A percentile compares a stretch with the other conserved stretches of the same genome.
Evolutionary conservation across 176 grass and related monocot species (phyloP).

Genomic region (Stipa capillata): DNA sequence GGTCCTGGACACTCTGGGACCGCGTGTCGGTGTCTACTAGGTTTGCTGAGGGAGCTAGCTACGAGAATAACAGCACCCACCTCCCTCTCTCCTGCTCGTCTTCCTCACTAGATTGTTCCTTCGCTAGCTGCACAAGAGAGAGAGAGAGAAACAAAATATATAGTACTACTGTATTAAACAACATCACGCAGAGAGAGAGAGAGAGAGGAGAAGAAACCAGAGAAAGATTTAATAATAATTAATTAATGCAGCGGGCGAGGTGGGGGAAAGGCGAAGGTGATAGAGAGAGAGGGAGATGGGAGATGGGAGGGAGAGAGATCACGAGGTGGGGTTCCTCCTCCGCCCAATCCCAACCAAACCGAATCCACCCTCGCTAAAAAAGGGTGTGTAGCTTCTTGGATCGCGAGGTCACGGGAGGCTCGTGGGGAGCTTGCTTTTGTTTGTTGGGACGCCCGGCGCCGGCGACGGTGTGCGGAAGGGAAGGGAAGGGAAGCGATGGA

Average conservation of each 20-base stretch:
- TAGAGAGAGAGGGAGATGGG: neutral
- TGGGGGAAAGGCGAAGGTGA: neutral
- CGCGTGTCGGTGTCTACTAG: neutral
- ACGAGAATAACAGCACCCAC: neutral
- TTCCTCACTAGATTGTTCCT: neutral
- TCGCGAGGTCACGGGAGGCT: slow-evolving; percentile 21
- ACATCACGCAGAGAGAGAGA: neutral
- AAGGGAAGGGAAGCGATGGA: slow-evolving; percentile 28
- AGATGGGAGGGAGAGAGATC: neutral
- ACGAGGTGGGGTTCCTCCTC: slow-evolving; percentile 25
- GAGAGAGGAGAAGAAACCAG: neutral
- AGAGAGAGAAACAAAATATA: neutral
- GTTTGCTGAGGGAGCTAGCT: no score
- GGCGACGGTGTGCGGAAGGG: neutral
- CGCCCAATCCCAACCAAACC: slow-evolving; percentile 21
- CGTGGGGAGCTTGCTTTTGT: neutral
- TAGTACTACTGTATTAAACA: neutral
- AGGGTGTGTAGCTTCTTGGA: neutral
- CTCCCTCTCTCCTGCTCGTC: neutral
- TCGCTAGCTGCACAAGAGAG: neutral
- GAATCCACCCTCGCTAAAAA: neutral
- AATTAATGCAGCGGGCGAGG: neutral
- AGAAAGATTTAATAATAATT: neutral
- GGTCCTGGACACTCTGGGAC: accelerated
- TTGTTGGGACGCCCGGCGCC: neutral